Percentiles rank a stretch among this genome's conserved stretches.
phyloP scores from a whole-genome alignment of 352 stramenopile species.

The Globisporangium paddicum region DNA sequence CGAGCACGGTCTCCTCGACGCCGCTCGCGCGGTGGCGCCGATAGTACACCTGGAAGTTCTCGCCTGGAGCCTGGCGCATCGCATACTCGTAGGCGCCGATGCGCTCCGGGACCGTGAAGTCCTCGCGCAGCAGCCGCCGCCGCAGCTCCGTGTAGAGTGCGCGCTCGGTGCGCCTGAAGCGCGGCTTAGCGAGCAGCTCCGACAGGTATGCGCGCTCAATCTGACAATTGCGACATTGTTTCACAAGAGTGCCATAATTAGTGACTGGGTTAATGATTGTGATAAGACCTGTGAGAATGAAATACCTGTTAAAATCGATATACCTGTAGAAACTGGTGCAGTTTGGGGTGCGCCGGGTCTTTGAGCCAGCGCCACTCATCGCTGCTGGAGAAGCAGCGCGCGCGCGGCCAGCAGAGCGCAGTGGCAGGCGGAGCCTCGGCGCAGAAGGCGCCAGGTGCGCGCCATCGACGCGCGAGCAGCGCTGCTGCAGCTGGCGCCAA shows the following conservation, averaged over 20 bases:
- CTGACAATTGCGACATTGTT: neutral
- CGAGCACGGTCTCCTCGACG: slow-evolving; percentile 58
- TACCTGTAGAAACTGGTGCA: slow-evolving; percentile 66
- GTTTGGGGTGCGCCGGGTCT: slow-evolving; percentile 28
- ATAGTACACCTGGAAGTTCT: slow-evolving; percentile 83
- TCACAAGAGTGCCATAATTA: neutral
- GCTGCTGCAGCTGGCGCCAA: neutral
- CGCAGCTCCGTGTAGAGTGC: slow-evolving; percentile 65
- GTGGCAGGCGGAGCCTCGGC: neutral
- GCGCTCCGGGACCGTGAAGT: slow-evolving; percentile 67
- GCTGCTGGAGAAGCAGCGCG: neutral
- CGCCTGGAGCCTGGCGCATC: slow-evolving; percentile 42
- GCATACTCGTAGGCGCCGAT: slow-evolving; percentile 78
- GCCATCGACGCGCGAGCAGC: neutral
- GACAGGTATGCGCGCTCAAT: slow-evolving; percentile 48
- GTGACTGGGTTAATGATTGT: neutral
- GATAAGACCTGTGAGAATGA: neutral
- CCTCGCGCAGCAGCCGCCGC: slow-evolving; percentile 50
- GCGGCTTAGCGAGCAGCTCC: slow-evolving; percentile 43
- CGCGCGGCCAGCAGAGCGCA: neutral
- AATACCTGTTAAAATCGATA: neutral
- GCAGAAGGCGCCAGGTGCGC: neutral
- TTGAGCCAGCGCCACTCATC: slow-evolving; percentile 45
- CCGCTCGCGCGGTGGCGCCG: slow-evolving; percentile 28
- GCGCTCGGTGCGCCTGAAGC: slow-evolving; percentile 56